Evolutionary conservation across 1,139 yeast species (phyloP).

Genomic region (Pichia sp.): DNA sequence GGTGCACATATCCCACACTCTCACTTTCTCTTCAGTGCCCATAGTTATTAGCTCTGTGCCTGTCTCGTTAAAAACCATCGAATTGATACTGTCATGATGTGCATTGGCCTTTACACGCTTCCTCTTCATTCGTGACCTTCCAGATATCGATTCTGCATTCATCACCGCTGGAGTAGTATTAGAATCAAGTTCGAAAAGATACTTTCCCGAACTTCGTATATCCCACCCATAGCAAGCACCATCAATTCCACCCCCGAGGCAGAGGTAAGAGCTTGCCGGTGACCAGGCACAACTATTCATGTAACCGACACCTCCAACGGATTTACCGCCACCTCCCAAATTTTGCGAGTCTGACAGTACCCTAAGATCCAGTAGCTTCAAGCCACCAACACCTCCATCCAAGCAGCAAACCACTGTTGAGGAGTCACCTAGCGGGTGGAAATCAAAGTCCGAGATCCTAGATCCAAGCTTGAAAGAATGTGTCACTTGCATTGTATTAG

Average conservation of each 20-base stretch:
- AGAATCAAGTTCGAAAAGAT: slow-evolving; percentile 53
- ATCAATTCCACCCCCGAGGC: slow-evolving; percentile 74
- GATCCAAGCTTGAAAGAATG: slow-evolving; percentile 50
- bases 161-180: slow-evolving; percentile 24
- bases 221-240: slow-evolving; percentile 73
- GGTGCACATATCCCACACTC: slow-evolving; percentile 63
- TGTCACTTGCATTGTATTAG: slow-evolving; percentile 54
- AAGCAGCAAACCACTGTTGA: slow-evolving; percentile 43
- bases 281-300: slow-evolving; percentile 45
- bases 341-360: slow-evolving; percentile 68
- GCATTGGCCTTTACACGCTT: slow-evolving; percentile 35
- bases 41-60: slow-evolving; percentile 57
- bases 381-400: slow-evolving; percentile 27
- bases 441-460: slow-evolving; percentile 52
- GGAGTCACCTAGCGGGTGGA: slow-evolving; percentile 34
- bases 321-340: slow-evolving; percentile 35
- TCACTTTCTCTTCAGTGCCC: slow-evolving; percentile 70
- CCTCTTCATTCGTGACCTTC: slow-evolving; percentile 1
- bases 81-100: slow-evolving; percentile 71
- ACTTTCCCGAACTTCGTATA: slow-evolving; percentile 58
- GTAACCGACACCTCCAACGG: slow-evolving; percentile 23
- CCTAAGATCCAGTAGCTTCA: slow-evolving; percentile 61
- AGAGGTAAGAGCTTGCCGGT: slow-evolving; percentile 51
- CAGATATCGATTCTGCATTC: slow-evolving; percentile 19
- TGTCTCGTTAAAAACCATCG: slow-evolving; percentile 58